Conservation (phyloP, 495 filamentous ascomycete genomes). For the Saxophila tyrrhenica region DNA sequence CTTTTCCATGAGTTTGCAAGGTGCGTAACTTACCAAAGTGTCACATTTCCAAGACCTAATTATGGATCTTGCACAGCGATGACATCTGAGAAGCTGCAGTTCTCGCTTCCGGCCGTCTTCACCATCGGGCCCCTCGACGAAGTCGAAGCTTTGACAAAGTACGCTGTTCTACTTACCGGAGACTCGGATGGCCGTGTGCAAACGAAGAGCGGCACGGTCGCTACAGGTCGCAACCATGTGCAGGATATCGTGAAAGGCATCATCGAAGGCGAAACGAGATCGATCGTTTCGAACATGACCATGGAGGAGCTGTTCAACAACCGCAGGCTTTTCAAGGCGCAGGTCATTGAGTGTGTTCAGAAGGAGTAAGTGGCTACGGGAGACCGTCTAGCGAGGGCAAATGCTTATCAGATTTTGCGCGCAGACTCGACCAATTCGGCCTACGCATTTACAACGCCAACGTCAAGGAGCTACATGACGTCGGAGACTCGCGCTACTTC, state of each 20-base stretch:
- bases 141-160: slow-evolving; percentile 55
- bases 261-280: slow-evolving; percentile 75
- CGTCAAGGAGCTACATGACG: slow-evolving; percentile 74
- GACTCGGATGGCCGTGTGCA: slow-evolving; percentile 35
- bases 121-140: slow-evolving; percentile 69
- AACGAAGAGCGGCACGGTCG: slow-evolving; percentile 25
- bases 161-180: slow-evolving; percentile 62
- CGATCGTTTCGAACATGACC: slow-evolving; percentile 67
- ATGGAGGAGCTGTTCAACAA: slow-evolving; percentile 82
- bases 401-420: not conserved
- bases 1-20: slow-evolving; percentile 12
- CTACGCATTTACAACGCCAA: slow-evolving; percentile 57
- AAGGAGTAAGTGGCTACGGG: slow-evolving; percentile 33
- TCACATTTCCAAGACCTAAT: slow-evolving; percentile 37
- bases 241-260: slow-evolving; percentile 81
- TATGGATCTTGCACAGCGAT: slow-evolving; percentile 44
- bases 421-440: slow-evolving; percentile 13
- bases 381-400: slow-evolving; percentile 54
- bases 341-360: slow-evolving; percentile 69
- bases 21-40: not conserved
- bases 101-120: slow-evolving; percentile 69
- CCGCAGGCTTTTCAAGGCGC: slow-evolving; percentile 65
- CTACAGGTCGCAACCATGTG: slow-evolving; percentile 46
- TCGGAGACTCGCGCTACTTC: slow-evolving; percentile 66
- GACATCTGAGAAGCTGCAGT: slow-evolving; percentile 74